Evolutionary conservation across 495 filamentous ascomycete species (phyloP), one percentile per base, ranked within the genome.

Genomic region (Aspergillus sclerotioniger): DNA sequence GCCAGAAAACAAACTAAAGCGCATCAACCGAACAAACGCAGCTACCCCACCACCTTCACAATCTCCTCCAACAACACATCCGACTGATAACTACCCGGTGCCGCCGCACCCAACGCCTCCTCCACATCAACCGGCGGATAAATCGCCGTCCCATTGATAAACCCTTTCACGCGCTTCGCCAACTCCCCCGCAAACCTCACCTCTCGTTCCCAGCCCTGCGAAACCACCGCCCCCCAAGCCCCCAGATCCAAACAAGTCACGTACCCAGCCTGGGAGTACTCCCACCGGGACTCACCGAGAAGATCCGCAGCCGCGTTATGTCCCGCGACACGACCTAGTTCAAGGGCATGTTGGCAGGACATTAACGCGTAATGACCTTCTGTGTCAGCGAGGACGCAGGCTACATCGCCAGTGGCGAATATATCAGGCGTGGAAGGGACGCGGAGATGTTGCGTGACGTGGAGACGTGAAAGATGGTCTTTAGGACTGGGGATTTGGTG

Each of bases 301-400:
- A 68, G 60, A 31, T 67, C 64, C 0, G 67, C 67, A 0, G 71
- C 64, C 1, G 67, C 65, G 53, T 70, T 73, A n/a, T 73, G 55
- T 3, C 71, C 71, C 0, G 69, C 56, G 8, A 67, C 53, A 5
- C 63, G 62, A n/a, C 71, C 71, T 6, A 71, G 58, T 8, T 56
- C 62, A 20, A 64, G 53, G 17, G 71, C 71, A 45, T 73, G 71
- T 54, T 73, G 71, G 43, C 71, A 73, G 35, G 69, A 67, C 71
- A 64, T 67, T 28, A 73, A 21, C 0, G 59, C 59, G 37, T 59
- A 51, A 28, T 62, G 58, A 19, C 61, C 53, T 1, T 60, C 28
- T 4, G 21, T 48, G 53, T 67, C 64, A 3, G 64, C 59, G 9
- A 43, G 5, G 1, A 50, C 64, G 47, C 25, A 51, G 5, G 64